Percentiles rank a stretch among this genome's conserved stretches.
Evolutionary conservation across 2,329 filamentous ascomycete species (phyloP).

Genomic region (Coccinonectria pachysandricola): DNA sequence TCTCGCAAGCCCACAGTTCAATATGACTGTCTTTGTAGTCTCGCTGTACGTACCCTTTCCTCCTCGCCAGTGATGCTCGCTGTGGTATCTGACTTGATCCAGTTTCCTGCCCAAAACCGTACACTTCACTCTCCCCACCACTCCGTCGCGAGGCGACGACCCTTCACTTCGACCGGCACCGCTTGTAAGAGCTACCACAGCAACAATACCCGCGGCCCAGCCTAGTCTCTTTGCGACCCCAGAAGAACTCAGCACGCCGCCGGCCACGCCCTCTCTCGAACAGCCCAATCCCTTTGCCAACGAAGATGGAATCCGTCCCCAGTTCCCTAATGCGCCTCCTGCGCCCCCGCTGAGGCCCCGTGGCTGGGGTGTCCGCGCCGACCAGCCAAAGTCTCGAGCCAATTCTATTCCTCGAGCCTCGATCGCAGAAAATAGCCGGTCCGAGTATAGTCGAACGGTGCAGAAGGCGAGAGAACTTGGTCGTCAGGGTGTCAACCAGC

Average conservation of each 20-base stretch:
- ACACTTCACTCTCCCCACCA: constrained; percentile 64
- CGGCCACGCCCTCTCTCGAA: constrained; percentile 33
- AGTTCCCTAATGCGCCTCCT: constrained; percentile 43
- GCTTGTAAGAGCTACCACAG: constrained; percentile 3
- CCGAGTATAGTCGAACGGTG: too few relatives aligned
- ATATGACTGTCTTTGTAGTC: constrained; percentile 32
- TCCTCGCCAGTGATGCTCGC: background rate
- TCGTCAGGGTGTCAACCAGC: constrained; percentile 48
- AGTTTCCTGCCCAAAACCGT: constrained; percentile 91
- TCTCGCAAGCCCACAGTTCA: constrained; percentile 15
- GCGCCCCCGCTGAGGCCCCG: constrained; percentile 67
- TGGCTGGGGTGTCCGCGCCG: constrained; percentile 63
- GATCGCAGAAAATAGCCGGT: constrained; percentile 61
- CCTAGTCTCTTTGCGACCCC: constrained; percentile 44
- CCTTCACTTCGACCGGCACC: constrained; percentile 9
- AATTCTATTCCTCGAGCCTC: constrained; percentile 65
- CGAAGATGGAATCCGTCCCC: constrained; percentile 46
- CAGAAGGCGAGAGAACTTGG: constrained; percentile 49
- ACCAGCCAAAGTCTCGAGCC: constrained; percentile 70
- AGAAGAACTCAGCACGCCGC: constrained; percentile 43
- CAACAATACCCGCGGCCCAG: constrained; percentile 28
- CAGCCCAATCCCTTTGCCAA: constrained; percentile 43
- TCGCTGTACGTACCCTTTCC: constrained; percentile 27
- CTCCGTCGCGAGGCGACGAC: constrained; percentile 31
- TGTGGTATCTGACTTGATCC: constrained; percentile 10